phyloP scores from a whole-genome alignment of 345 rosid species.

The Hibiscus tridactylites region DNA sequence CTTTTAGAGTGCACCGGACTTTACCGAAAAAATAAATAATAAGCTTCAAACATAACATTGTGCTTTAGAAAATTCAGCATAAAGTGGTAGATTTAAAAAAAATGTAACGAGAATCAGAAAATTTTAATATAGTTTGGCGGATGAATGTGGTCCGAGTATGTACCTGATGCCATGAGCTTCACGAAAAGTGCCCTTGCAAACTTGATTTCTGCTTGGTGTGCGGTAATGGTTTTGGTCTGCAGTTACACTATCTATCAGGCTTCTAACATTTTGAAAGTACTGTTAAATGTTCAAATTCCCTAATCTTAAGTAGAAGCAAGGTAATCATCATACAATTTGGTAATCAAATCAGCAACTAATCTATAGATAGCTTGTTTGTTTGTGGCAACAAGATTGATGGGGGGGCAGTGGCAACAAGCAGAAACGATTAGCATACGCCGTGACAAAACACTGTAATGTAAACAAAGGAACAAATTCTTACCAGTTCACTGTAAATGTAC shows the following conservation, averaged over 20 bases:
- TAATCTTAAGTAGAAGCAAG: background rate
- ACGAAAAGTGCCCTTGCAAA: constrained; percentile 25
- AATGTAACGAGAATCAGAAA: background rate
- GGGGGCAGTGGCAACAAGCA: background rate
- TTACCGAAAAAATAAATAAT: background rate
- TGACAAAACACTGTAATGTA: background rate
- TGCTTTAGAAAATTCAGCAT: background rate
- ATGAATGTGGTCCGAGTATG: background rate
- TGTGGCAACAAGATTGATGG: background rate
- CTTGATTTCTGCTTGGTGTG: constrained; percentile 33
- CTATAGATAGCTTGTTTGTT: background rate
- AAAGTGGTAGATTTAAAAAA: background rate
- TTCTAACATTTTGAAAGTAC: background rate
- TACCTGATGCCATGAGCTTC: constrained; percentile 33
- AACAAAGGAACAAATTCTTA: constrained; percentile 14
- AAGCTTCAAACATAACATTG: background rate
- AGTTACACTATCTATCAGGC: constrained; percentile 15
- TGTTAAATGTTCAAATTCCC: constrained; percentile 3
- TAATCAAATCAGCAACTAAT: background rate
- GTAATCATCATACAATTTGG: background rate
- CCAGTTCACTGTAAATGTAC: constrained; percentile 30
- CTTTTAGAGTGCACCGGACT: background rate
- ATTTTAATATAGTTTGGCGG: background rate
- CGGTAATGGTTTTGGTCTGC: constrained; percentile 34
- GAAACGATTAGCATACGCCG: background rate